Evolutionary conservation across 805 yeast species (phyloP), one percentile per base, ranked within the genome.

Genomic region (Myxozyma nipponensis): DNA sequence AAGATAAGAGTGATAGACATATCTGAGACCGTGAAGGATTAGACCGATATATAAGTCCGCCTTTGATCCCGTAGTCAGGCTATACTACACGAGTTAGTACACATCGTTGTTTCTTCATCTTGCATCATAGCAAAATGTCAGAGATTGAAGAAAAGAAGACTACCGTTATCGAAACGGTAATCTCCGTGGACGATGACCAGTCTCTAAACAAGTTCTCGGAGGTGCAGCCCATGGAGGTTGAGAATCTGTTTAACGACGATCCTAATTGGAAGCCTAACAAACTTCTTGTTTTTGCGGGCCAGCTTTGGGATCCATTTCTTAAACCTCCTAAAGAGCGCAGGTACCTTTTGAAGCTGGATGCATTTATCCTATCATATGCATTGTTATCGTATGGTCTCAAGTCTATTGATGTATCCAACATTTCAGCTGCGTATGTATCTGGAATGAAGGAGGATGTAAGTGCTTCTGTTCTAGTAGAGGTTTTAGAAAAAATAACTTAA

Each of bases 391-490:
- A 49, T 24, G 17, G 28, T 19, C 38, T 49, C 25, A 49, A 45
- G 37, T n/a, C 38, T 10, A 35, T 49, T 15, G 53, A 49, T 28
- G 35, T 18, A 9, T 18, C n/a, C 6, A 46, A 40, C 17, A 22
- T 46, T 5, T 21, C 26, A 65, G n/a, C 6, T n/a, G 38, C 38
- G 9, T 35, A 39, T 39, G 42, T 39, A 15, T 24, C 42, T 6
- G 34, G 28, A 7, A 66, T 39, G 42, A 39, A 23, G 15, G 42
- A 23, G 7, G 42, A 23, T 26, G 18, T 39, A 13, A 39, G 26
- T 39, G 50, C 62, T 58, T 46, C 61, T 57, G 41, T 52, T 68
- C 15, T 47, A 69, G 24, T 44, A 66, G 46, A 69, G 68, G 45
- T 54, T 68, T 4, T 4, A 48, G 57, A 9, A 62, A 60, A 43